Evolutionary conservation across 345 rosid species (phyloP), one percentile per base, ranked within the genome.

Genomic region (Firmiana major): DNA sequence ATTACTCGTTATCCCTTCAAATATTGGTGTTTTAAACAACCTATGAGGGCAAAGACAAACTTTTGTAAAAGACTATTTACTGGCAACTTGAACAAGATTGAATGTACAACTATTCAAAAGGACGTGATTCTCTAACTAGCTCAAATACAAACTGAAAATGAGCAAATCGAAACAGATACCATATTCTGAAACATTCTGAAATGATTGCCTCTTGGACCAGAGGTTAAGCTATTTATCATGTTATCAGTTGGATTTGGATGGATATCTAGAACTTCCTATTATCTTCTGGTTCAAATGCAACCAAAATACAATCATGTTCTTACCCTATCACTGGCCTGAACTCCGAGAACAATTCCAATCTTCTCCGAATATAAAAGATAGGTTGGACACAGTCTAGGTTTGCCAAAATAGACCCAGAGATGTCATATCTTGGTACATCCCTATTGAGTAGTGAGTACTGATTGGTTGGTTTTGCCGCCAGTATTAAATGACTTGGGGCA

Each of bases 381-480:
- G 66, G 42, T 13, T 31, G 38, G 38, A 28, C 17, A 28, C 42
- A 40, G 42, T 40, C 42, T 40, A 40, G 42, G 42, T 19, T 60
- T 13, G 38, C 36, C 38, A 26, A 26, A 26, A 26, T 11, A 26
- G 65, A 60, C 36, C 38, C 38, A 60, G 13, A 60, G 13, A 28
- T 55, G 0, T 21, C n/a, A 46, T 46, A 28, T 26, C 16, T 60
- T 60, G 36, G 38, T 26, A 8, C 24, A 21, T 15, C 17, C 64
- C 64, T 60, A 12, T 19, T 13, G 38, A 12, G 8, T 62, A 24
- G 65, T 28, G 38, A 12, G 9, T 62, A 10, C 19, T 15, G 19
- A 62, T 31, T 28, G 66, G 42, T 28, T 34, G 9, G 15, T 62
- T 22, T 36, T 77, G 81, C 70, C 73, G 67, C 78, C 79, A 53